A percentile compares a stretch with the other conserved stretches of the same genome.
phyloP scores from a whole-genome alignment of 2,329 filamentous ascomycete species.

The Pseudopyricularia cyperi region DNA sequence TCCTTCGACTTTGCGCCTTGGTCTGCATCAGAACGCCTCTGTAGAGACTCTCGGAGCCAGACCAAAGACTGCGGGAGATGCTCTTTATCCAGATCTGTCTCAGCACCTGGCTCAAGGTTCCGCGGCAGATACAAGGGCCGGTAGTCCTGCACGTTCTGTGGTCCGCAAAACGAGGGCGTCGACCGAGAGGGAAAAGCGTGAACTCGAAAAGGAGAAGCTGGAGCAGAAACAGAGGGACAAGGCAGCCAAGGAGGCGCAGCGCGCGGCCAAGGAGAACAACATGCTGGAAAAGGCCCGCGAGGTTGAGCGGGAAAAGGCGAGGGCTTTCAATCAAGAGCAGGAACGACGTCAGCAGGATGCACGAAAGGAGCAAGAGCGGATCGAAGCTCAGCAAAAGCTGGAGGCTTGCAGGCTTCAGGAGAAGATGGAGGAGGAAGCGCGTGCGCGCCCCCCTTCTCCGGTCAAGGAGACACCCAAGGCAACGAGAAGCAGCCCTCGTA shows the following conservation, averaged over 20 bases:
- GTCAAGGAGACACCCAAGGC: conserved; percentile 29
- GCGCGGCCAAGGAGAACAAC: conserved; percentile 44
- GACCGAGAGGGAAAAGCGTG: conserved; percentile 42
- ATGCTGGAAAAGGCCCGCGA: conserved; percentile 58
- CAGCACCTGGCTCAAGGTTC: conserved; percentile 14
- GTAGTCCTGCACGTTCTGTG: conserved; percentile 30
- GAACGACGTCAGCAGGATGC: conserved; percentile 37
- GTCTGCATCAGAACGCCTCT: conserved; percentile 28
- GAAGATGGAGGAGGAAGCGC: conserved; percentile 5
- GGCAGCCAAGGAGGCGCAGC: conserved; percentile 46
- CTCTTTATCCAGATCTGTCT: conserved; percentile 31
- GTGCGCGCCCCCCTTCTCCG: conserved; percentile 16
- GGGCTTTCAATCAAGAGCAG: conserved; percentile 43
- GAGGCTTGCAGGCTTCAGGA: conserved; percentile 5
- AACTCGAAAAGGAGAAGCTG: conserved; percentile 19
- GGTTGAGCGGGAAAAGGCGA: conserved; percentile 57
- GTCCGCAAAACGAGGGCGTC: conserved; percentile 43
- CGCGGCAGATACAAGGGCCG: conserved; percentile 14
- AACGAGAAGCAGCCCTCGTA: conserved; percentile 38
- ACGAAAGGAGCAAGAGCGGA: conserved; percentile 37
- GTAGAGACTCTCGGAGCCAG: conserved; percentile 30
- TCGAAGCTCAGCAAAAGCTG: conserved; percentile 7
- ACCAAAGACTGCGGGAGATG: conserved; percentile 16
- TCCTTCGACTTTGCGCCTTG: conserved; percentile 34
- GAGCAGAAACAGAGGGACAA: conserved; percentile 46